Conservation (phyloP, 305 asterid genomes). For the Fraxinus dipetala region DNA sequence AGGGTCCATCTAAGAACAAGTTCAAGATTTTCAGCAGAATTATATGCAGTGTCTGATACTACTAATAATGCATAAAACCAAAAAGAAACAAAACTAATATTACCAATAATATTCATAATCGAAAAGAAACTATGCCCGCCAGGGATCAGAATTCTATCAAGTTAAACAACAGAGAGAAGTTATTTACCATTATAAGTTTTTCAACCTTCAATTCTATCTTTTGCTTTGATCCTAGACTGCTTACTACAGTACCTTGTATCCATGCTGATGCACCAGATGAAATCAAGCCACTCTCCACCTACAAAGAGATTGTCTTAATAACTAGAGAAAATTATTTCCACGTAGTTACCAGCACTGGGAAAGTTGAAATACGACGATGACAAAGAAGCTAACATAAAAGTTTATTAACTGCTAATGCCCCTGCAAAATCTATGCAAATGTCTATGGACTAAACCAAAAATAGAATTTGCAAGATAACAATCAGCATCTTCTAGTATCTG, state of each 20-base stretch:
- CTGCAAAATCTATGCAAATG: not conserved
- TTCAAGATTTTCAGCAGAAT: conserved; percentile 12
- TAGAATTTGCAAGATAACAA: not conserved
- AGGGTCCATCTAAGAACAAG: not conserved
- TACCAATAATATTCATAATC: not conserved
- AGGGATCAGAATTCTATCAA: not conserved
- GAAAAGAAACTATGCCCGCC: not conserved
- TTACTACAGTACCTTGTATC: conserved; percentile 69
- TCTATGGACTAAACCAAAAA: not conserved
- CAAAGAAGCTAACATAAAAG: not conserved
- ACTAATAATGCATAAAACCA: not conserved
- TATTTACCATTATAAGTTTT: conserved; percentile 68
- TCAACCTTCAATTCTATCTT: conserved; percentile 79
- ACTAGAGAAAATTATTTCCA: conserved; percentile 16
- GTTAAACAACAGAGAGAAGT: conserved; percentile 3
- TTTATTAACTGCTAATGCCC: not conserved
- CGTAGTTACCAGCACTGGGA: conserved; percentile 8
- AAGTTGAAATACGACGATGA: conserved; percentile 3
- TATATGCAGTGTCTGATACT: not conserved
- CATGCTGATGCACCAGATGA: conserved; percentile 86
- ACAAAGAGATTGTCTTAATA: conserved; percentile 12
- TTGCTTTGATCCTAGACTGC: conserved; percentile 94
- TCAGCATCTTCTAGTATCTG: not conserved
- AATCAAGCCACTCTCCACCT: conserved; percentile 74
- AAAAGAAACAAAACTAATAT: not conserved